Evolutionary conservation across 805 yeast genomes (phyloP), one percentile per base, ranked within the genome.

Genomic region (Candida odintsovae): DNA sequence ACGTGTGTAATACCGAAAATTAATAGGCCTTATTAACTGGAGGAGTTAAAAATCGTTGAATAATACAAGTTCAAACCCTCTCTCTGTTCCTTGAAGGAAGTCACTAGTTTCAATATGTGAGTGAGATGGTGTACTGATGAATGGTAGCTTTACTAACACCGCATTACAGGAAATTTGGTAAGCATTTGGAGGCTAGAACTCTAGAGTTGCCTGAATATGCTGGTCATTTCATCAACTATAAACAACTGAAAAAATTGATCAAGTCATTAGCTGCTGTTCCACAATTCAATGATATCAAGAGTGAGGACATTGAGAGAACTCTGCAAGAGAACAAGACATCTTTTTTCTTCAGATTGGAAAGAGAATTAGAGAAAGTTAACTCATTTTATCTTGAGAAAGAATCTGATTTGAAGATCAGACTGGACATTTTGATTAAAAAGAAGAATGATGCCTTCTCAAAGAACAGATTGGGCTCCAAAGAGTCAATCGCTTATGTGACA

Each of bases 281-380:
- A 2, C 61, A 68, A 18, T 44, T 42, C 28, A 50, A 50, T 2
- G 48, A 45, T 8, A 28, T 59, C 3, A 49, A 49, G 16, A 50
- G 36, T 45, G 40, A 61, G 42, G 62, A 66, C 50, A 69, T 74
- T 15, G 78, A 78, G 53, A 70, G 73, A 47, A 68, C 81, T 2
- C 70, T 94, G 39, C 92, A 90, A 59, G 96, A 89, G 54, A 90
- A 89, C 67, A 90, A 89, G 66, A 90, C 97, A 4, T 82, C 94
- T 2, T 86, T 86, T 59, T 80, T 80, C 64, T 94, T 94, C 71
- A 78, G 87, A 56, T 73, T 94, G 29, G 99, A 94, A 62, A 79
- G 99, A 59, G 99, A 94, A 62, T 73, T 94, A 55, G 99, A 94
- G 59, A 94, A 92, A 63, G 97, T 94, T 46, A 92, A 95, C 64